Conservation (phyloP, 2,329 filamentous ascomycete genomes). For the Colletotrichum magnum region DNA sequence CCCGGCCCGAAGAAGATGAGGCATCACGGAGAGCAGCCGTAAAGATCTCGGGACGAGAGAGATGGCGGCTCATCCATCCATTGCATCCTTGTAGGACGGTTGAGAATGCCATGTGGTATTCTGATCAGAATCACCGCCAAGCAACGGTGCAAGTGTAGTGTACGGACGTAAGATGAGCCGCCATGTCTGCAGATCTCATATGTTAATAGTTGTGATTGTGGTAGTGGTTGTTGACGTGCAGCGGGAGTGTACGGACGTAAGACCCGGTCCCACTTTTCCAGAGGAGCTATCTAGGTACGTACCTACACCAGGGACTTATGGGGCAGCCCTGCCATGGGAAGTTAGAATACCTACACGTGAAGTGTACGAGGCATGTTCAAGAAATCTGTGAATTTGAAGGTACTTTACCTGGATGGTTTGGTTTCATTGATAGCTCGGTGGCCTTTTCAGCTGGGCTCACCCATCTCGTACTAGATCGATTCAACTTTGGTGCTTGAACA, state of each 20-base stretch:
- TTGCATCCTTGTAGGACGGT: slow-evolving; percentile 17
- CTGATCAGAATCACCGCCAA: slow-evolving; percentile 15
- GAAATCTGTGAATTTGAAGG: too few relatives aligned
- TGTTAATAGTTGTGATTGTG: neutral
- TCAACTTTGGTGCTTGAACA: too few relatives aligned
- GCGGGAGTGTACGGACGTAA: slow-evolving; percentile 8
- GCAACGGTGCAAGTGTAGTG: slow-evolving; percentile 31
- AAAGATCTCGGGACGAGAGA: neutral
- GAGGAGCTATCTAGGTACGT: too few relatives aligned
- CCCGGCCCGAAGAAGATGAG: neutral
- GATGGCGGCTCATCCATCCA: neutral
- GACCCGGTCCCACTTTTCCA: slow-evolving; percentile 3
- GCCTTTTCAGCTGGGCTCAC: too few relatives aligned
- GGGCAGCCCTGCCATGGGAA: too few relatives aligned
- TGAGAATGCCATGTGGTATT: slow-evolving; percentile 34
- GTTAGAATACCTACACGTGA: too few relatives aligned
- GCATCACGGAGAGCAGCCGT: neutral
- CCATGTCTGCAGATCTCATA: slow-evolving; percentile 3
- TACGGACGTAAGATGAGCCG: slow-evolving; percentile 34
- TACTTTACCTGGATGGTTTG: too few relatives aligned
- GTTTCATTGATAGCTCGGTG: too few relatives aligned
- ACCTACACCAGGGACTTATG: too few relatives aligned
- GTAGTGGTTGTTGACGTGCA: neutral
- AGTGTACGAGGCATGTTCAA: too few relatives aligned
- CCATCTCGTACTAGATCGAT: too few relatives aligned